phyloP scores from a whole-genome alignment of 2,329 filamentous ascomycete genomes.

The Achaetomium macrosporum region DNA sequence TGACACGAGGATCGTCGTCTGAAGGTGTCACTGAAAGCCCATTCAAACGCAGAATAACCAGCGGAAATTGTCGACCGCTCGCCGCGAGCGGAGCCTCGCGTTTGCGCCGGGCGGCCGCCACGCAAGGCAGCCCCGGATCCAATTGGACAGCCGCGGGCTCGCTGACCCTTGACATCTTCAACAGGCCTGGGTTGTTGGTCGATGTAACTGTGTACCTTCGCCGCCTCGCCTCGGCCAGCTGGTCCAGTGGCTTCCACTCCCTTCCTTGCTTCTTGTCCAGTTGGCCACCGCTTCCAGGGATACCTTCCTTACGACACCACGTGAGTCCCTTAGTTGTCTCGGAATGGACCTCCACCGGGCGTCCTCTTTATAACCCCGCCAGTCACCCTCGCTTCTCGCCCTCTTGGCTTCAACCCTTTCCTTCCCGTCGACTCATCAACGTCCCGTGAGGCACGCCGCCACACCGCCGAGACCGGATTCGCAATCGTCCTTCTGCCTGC shows the following conservation, averaged over 20 bases:
- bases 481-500: neutral
- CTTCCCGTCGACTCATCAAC: neutral
- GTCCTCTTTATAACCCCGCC: slow-evolving; percentile 18
- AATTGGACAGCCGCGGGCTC: neutral
- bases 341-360: slow-evolving; percentile 13
- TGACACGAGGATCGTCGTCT: too few species aligned
- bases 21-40: too few species aligned
- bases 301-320: slow-evolving; percentile 19
- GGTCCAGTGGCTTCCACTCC: slow-evolving; percentile 24
- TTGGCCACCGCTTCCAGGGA: slow-evolving; percentile 19
- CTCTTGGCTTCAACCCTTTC: neutral
- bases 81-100: neutral
- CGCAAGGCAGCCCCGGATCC: neutral
- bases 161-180: too few species aligned
- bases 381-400: neutral
- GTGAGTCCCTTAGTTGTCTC: slow-evolving; percentile 21
- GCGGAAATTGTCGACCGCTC: too few species aligned
- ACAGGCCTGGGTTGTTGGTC: neutral
- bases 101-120: neutral
- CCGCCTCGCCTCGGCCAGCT: slow-evolving; percentile 16
- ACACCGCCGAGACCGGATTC: neutral
- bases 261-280: slow-evolving; percentile 17
- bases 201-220: slow-evolving; percentile 12
- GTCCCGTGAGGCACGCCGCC: neutral
- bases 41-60: too few species aligned